Base-by-base conservation (phyloP, 164 flowering plant species). In the Aristolochia contorta region DNA sequence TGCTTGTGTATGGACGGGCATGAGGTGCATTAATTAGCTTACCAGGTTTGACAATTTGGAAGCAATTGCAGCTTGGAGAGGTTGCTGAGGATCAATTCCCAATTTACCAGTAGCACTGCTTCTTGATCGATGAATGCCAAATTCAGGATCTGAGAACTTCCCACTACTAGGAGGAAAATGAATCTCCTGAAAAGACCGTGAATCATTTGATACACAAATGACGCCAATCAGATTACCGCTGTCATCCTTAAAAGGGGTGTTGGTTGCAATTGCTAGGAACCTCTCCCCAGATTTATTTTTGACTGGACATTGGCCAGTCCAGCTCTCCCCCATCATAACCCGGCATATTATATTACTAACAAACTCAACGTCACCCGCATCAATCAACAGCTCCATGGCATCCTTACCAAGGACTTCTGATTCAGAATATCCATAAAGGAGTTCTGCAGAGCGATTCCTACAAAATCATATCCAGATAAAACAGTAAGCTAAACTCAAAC, bases 1-100 rank as follows among this genome's bases (percentile, higher is more conserved):
- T 37, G 43, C 7, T 37, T 37, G 43, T 37, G 10, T 37, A 8
- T 6, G 12, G 0, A 32, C 7, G 33, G 3, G 43, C 3, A 10
- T 37, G 43, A 37, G 43, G 43, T 10, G 12, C 12, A 10, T 3
- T 54, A 22, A 24, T 56, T 13, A 58, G 54, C 88, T 72, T 50
- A 94, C 99, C 91, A 91, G 74, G 69, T 82, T 82, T 15, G 99
- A 79, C 59, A 91, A 67, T 65, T 89, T 94, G 54, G 99, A 91
- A 37, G 97, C 85, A 62, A 94, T 79, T 19, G 93, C 88, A 65
- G 63, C 81, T 77, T 86, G 97, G 50, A 91, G 69, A 64, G 99
- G 96, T 69, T 86, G 96, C 64, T 84, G 84, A 66, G 86, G 69
- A 71, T 81, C 89, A 58, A 79, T 79, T 50, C 91, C 88, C 63